Evolutionary conservation across 352 stramenopile species (phyloP).

Genomic region (Phytopythium mirpurense): DNA sequence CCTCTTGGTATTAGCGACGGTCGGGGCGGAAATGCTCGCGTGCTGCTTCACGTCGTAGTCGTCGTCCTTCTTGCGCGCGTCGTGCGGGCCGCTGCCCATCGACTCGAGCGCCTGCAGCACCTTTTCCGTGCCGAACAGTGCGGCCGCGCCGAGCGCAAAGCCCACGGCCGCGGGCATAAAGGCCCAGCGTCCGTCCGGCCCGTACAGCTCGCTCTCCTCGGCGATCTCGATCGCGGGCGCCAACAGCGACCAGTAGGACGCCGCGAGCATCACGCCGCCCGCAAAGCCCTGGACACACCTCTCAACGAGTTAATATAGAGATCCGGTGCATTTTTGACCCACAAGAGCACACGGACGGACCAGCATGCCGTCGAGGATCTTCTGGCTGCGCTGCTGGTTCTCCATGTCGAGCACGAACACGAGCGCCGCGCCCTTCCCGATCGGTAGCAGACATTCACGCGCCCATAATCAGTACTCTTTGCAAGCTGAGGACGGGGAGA

Average conservation of each 20-base stretch:
- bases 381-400: slow-evolving; percentile 64
- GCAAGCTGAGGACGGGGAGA: background rate
- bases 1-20: slow-evolving; percentile 14
- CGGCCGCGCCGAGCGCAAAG: slow-evolving; percentile 69
- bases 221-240: slow-evolving; percentile 86
- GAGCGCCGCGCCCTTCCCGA: slow-evolving; percentile 51
- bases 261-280: slow-evolving; percentile 87
- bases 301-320: too few relatives aligned
- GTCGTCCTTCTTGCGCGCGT: slow-evolving; percentile 50
- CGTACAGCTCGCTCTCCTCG: slow-evolving; percentile 73
- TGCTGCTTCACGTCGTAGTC: slow-evolving; percentile 12
- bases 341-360: slow-evolving; percentile 9
- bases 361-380: slow-evolving; percentile 82
- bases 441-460: too few relatives aligned
- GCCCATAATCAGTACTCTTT: too few relatives aligned
- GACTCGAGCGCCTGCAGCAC: slow-evolving; percentile 59
- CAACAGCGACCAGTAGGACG: slow-evolving; percentile 87
- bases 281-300: slow-evolving; percentile 65
- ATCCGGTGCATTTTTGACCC: too few relatives aligned
- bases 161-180: slow-evolving; percentile 83
- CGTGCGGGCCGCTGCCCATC: slow-evolving; percentile 26
- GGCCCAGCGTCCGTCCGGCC: slow-evolving; percentile 58
- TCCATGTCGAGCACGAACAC: slow-evolving; percentile 83
- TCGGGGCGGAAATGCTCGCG: slow-evolving; percentile 15
- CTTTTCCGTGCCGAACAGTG: slow-evolving; percentile 72